These are phyloP conservation scores for Balamuthia mandrillaris DNA, from an alignment of 208 protist genomes.

Conservation along the genomic window DNA sequence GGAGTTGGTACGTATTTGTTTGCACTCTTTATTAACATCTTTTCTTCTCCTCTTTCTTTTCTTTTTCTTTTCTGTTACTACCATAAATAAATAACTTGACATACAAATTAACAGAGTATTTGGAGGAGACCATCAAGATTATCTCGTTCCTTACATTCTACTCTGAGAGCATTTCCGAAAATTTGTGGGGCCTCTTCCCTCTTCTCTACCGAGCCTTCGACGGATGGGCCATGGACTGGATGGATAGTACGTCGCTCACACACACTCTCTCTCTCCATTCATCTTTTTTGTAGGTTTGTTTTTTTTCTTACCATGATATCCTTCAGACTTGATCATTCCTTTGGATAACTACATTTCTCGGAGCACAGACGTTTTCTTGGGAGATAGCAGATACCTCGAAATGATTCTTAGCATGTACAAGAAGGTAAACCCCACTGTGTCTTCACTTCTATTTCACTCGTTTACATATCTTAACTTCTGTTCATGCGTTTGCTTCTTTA, in stretches of 20 bases:
- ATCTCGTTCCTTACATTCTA: conserved; percentile 18
- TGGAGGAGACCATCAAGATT: conserved; percentile 27
- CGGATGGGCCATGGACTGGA: conserved; percentile 13
- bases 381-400: neutral
- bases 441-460: neutral
- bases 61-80: no score
- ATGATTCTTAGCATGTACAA: conserved; percentile 11
- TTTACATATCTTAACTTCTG: neutral
- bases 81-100: no score
- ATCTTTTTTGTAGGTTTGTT: no score
- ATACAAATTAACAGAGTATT: neutral
- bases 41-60: no score
- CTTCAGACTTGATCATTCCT: neutral
- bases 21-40: no score
- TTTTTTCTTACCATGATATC: no score
- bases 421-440: neutral
- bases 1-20: no score
- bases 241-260: neutral
- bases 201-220: conserved; percentile 17
- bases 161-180: neutral
- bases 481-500: neutral
- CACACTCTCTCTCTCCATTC: no score
- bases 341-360: conserved; percentile 28
- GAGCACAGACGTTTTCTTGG: neutral
- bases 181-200: conserved; percentile 10